Evolutionary conservation across 805 yeast species (phyloP).

Genomic region (Kodamaea restingae): DNA sequence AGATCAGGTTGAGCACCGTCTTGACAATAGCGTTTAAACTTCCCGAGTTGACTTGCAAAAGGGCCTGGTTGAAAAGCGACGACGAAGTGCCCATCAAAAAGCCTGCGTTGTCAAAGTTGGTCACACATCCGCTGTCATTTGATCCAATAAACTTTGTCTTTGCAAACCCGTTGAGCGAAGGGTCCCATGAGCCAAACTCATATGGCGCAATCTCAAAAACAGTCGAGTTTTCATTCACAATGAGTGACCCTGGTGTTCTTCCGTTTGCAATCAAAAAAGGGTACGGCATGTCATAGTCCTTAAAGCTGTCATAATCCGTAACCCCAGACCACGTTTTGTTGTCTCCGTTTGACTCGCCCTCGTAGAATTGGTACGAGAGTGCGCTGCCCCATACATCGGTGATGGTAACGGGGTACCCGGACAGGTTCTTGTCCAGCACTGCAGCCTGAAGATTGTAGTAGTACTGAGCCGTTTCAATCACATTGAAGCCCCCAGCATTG

Average conservation of each 20-base stretch:
- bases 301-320: constrained; percentile 19
- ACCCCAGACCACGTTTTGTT: constrained; percentile 26
- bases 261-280: constrained; percentile 49
- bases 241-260: constrained; percentile 55
- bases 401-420: constrained; percentile 33
- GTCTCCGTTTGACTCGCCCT: constrained; percentile 21
- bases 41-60: constrained; percentile 21
- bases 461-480: constrained; percentile 45
- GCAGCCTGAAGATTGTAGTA: constrained; percentile 37
- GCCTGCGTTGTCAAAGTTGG: constrained; percentile 37
- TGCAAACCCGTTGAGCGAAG: constrained; percentile 28
- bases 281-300: constrained; percentile 33
- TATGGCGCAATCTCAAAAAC: constrained; percentile 38
- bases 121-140: constrained; percentile 17
- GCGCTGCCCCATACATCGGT: constrained; percentile 44
- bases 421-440: constrained; percentile 26
- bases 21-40: constrained; percentile 22
- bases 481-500: constrained; percentile 59
- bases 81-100: constrained; percentile 40
- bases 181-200: constrained; percentile 44
- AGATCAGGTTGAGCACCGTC: constrained; percentile 21
- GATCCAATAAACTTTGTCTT: constrained; percentile 31
- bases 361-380: constrained; percentile 33
- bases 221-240: constrained; percentile 65
- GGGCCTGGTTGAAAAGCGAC: constrained; percentile 33